Conservation (phyloP, 345 rosid species). For the Rhodamnia argentea region DNA sequence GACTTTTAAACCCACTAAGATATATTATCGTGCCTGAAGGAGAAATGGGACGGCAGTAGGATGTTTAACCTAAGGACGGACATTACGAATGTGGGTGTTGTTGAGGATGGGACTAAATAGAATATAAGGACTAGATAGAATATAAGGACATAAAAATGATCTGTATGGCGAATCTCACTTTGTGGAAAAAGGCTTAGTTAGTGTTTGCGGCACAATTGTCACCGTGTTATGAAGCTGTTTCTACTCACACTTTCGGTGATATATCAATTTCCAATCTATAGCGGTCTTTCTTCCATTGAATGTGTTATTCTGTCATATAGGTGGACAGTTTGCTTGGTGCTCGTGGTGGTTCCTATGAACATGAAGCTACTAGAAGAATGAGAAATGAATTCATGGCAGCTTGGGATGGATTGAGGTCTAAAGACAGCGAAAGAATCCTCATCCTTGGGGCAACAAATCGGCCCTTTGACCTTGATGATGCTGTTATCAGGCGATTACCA, state of each 20-base stretch:
- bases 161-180: not conserved
- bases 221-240: not conserved
- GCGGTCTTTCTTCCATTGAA: not conserved
- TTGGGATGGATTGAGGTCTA: slow-evolving; percentile 97
- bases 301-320: slow-evolving; percentile 16
- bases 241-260: not conserved
- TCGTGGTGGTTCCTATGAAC: slow-evolving; percentile 93
- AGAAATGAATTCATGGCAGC: slow-evolving; percentile 99
- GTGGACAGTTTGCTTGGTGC: slow-evolving; percentile 97
- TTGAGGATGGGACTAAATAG: not conserved
- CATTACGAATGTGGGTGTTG: not conserved
- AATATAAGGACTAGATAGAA: not conserved
- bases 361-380: slow-evolving; percentile 98
- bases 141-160: not conserved
- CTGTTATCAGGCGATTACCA: slow-evolving; percentile 94
- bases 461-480: slow-evolving; percentile 98
- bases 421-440: slow-evolving; percentile 92
- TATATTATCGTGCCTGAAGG: not conserved
- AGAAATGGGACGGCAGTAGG: not conserved
- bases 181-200: not conserved
- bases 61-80: not conserved
- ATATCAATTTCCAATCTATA: not conserved
- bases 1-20: not conserved
- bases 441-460: slow-evolving; percentile 98
- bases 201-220: not conserved